Evolutionary conservation across 805 yeast species (phyloP), one percentile per base, ranked within the genome.

Genomic region (Lachancea fermentati): DNA sequence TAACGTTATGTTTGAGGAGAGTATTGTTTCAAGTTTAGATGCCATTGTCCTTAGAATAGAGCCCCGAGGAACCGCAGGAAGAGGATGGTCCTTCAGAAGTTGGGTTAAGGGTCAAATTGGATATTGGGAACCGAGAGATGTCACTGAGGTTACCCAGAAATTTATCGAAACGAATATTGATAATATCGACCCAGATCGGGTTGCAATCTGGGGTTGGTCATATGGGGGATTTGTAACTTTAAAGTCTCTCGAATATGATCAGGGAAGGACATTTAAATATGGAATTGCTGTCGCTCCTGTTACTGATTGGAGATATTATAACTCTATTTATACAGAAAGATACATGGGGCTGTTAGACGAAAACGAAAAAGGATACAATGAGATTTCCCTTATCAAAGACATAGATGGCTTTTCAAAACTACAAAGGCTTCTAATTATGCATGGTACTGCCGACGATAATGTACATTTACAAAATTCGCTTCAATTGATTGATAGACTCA

Each of bases 231-330:
- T 80, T 54, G 69, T 81, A 6, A 79, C 91, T 0, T 62, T 85
- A 39, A 85, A 85, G 57, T 81, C 89, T 0, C 56, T 84, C 25
- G 94, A 85, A 57, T 69, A 66, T 35, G 94, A 85, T 54, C 53
- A 58, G 11, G 80, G 85, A 4, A 60, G 73, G 6, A 69, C 72
- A 0, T 84, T 85, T 66, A 78, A 79, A 45, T 85, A 73, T 54
- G 93, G 91, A 6, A 76, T 82, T 70, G 78, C 89, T 0, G 88
- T 85, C 31, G 94, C 95, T 0, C 95, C 95, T 0, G 94, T 85
- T 3, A 85, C 94, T 4, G 71, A 82, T 51, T 85, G 91, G 91
- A 59, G 63, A 41, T 68, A 78, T 25, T 85, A 85, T 52, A 88
- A 85, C 60, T 79, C 91, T 0, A 75, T 85, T 19, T 85, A 83